These are phyloP conservation scores for Alternaria consortialis DNA, from an alignment of 2,329 filamentous ascomycete genomes.

Conservation along the genomic window DNA sequence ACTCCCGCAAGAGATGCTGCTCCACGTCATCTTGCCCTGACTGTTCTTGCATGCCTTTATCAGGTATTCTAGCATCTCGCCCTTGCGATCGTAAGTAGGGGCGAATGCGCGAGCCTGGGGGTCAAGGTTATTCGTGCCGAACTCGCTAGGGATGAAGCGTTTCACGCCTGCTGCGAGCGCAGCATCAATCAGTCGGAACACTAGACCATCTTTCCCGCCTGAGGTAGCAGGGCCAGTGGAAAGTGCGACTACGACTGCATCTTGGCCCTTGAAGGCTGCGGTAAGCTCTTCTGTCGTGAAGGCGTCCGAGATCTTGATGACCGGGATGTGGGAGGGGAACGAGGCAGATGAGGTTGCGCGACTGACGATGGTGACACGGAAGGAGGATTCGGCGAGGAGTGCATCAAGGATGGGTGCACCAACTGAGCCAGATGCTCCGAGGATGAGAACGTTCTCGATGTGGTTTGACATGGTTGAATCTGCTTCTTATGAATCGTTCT, in stretches of 20 bases:
- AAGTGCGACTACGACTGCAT: constrained; percentile 51
- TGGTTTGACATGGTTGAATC: constrained; percentile 7
- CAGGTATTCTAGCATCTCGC: constrained; percentile 48
- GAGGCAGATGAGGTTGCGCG: constrained; percentile 37
- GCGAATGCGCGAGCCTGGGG: constrained; percentile 35
- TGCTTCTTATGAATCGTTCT: neutral
- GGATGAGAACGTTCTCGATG: constrained; percentile 43
- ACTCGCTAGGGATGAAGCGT: constrained; percentile 54
- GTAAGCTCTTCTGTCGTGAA: constrained; percentile 39
- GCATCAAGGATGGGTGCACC: constrained; percentile 39
- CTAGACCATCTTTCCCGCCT: constrained; percentile 26
- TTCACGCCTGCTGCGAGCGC: constrained; percentile 51
- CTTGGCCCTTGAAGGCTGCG: constrained; percentile 45
- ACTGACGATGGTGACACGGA: constrained; percentile 46
- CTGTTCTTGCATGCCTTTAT: constrained; percentile 29
- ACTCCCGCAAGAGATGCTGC: constrained; percentile 30
- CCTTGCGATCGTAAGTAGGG: constrained; percentile 52
- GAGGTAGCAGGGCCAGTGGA: constrained; percentile 34
- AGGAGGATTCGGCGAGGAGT: constrained; percentile 45
- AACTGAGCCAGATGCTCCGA: constrained; percentile 34
- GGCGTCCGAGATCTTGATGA: constrained; percentile 40
- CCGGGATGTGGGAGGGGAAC: constrained; percentile 33
- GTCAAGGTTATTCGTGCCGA: constrained; percentile 51
- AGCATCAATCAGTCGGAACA: constrained; percentile 50
- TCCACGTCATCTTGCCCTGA: constrained; percentile 27